Evolutionary conservation across 164 flowering plant species (phyloP).

Genomic region (Houttuynia cordata): DNA sequence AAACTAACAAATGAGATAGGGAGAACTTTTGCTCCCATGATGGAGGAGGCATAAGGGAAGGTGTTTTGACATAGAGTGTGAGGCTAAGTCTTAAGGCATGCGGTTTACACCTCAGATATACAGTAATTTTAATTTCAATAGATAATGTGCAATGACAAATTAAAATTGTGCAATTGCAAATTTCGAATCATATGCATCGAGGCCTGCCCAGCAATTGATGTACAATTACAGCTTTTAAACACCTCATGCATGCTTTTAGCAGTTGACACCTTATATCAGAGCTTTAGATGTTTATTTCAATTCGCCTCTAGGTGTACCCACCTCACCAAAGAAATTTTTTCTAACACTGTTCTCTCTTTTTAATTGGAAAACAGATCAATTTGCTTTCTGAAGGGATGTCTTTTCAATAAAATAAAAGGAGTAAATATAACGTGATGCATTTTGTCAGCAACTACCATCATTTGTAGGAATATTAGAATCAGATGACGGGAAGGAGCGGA

Average conservation of each 20-base stretch:
- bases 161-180: too few species aligned
- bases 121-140: too few species aligned
- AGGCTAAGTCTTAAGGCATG: too few species aligned
- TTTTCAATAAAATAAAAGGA: not conserved
- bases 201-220: too few species aligned
- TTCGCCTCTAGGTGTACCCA: not conserved
- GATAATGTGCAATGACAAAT: too few species aligned
- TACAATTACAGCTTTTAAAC: too few species aligned
- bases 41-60: too few species aligned
- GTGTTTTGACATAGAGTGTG: not conserved
- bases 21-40: not conserved
- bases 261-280: too few species aligned
- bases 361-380: not conserved
- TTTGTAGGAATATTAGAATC: not conserved
- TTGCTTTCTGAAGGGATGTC: not conserved
- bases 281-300: too few species aligned
- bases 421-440: not conserved
- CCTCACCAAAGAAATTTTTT: not conserved
- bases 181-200: too few species aligned
- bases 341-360: not conserved
- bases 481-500: constrained; percentile 50
- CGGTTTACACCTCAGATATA: too few species aligned
- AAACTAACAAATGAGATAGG: not conserved
- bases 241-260: too few species aligned
- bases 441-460: not conserved